Evolutionary conservation across 2,329 filamentous ascomycete genomes (phyloP), one percentile per base, ranked within the genome.

Genomic region (Triangularia verruculosa): DNA sequence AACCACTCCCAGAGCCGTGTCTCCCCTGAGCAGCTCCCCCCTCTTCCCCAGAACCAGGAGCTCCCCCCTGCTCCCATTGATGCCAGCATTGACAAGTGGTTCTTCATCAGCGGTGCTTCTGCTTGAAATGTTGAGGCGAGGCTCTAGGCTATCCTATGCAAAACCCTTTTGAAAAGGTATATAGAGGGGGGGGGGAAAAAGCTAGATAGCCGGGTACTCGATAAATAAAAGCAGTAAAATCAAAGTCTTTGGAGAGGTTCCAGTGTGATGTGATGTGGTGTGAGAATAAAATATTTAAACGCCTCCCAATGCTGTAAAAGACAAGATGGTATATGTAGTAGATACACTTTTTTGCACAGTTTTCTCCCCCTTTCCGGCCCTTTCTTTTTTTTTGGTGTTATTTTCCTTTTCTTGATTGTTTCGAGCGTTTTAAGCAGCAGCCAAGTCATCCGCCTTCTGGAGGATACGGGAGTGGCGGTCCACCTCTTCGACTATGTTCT

Each of bases 61-160:
- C 83, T 96, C 64, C 78, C 86, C 62, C 88, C 95, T 66, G 94
- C 89, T 70, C 93, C 94, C 75, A 97, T 99, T 73, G 95, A 99
- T 77, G 86, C 88, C 77, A 96, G 89, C 80, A 97, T 98, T 76
- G 95, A 99, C 88, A 99, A 99, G 89, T 99, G 95, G 95, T 99
- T 99, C 90, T 99, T 98, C 88, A 99, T 99, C 81, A 97, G 93
- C 78, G 95, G 95, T 80, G 95, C 95, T 76, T 92, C 93, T 72
- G 84, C 89, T 73, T 94, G 91, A 70, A 62, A 68, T 22, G 39
- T 20, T 47, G 39, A 47, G 39, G n/a, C 39, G 39, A 47, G 39
- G 39, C 39, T 47, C 11, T 47, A 20, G 8, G 30, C 30, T 32
- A 12, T 55, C 25, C 27, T 51, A 43, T 28, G 27, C 15, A 17